A percentile compares a stretch with the other conserved stretches of the same genome.
Evolutionary conservation across 306 rosid species (phyloP).

Genomic region (Gastrolobium villosum): DNA sequence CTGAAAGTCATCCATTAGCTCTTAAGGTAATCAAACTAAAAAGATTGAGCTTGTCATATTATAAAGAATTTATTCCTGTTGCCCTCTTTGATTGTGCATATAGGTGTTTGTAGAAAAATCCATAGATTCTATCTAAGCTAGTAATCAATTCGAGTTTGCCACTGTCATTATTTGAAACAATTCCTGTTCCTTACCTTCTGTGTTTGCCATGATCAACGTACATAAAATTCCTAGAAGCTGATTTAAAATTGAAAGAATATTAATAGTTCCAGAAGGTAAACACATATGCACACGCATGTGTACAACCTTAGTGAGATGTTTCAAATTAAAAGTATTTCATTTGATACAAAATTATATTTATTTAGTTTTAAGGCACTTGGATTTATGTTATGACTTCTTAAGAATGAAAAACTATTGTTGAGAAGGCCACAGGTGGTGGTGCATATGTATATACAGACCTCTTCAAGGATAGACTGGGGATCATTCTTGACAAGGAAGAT

Average conservation of each 20-base stretch:
- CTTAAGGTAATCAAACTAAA: slow-evolving; percentile 67
- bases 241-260: slow-evolving; percentile 39
- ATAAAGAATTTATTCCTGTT: slow-evolving; percentile 39
- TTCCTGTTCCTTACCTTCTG: slow-evolving; percentile 22
- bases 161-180: slow-evolving; percentile 18
- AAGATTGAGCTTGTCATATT: slow-evolving; percentile 1
- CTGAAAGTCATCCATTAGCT: slow-evolving; percentile 55
- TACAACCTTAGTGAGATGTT: slow-evolving; percentile 34
- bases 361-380: slow-evolving; percentile 39
- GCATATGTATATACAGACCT: slow-evolving; percentile 81
- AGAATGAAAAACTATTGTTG: slow-evolving; percentile 55
- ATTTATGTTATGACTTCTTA: slow-evolving; percentile 47
- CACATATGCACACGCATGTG: not conserved
- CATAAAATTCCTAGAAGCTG: slow-evolving; percentile 26
- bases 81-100: slow-evolving; percentile 8
- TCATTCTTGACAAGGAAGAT: slow-evolving; percentile 89
- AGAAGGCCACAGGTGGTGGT: slow-evolving; percentile 99
- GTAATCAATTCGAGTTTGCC: slow-evolving; percentile 16
- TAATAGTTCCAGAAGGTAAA: slow-evolving; percentile 30
- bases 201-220: slow-evolving; percentile 10
- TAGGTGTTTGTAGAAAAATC: slow-evolving; percentile 26
- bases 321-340: slow-evolving; percentile 10
- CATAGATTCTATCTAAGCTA: slow-evolving; percentile 19
- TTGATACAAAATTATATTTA: slow-evolving; percentile 34
- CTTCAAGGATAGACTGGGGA: slow-evolving; percentile 81